Evolutionary conservation across 768 basidiomycete species (phyloP).

Genomic region (Amyloporia xantha): DNA sequence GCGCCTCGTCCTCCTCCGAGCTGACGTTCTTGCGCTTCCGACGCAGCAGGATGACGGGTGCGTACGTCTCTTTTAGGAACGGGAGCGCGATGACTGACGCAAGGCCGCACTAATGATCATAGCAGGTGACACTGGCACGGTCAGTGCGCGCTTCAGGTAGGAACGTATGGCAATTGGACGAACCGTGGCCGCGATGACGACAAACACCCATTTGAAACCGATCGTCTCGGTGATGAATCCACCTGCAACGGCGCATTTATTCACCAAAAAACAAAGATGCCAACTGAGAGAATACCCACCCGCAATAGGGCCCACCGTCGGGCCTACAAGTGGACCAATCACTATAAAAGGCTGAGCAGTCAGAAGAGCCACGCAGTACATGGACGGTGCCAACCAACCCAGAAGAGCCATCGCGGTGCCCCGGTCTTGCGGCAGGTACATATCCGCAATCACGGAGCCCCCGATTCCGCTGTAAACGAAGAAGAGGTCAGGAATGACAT

Average conservation of each 20-base stretch:
- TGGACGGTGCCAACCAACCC: conserved; percentile 17
- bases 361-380: too few species aligned
- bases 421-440: conserved; percentile 55
- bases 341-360: too few species aligned
- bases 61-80: conserved; percentile 66
- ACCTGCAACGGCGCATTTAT: conserved; percentile 47
- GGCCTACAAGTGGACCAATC: conserved; percentile 34
- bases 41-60: conserved; percentile 54
- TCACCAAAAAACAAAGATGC: neutral
- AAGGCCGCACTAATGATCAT: conserved; percentile 29
- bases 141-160: too few species aligned
- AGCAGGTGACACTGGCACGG: too few species aligned
- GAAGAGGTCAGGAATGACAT: too few species aligned
- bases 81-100: conserved; percentile 47
- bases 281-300: conserved; percentile 18
- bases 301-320: conserved; percentile 52
- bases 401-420: conserved; percentile 68
- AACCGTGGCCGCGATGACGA: conserved; percentile 29
- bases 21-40: conserved; percentile 33
- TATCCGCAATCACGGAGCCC: conserved; percentile 27
- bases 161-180: too few species aligned
- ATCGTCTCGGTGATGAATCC: conserved; percentile 55
- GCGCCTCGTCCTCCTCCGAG: conserved; percentile 32
- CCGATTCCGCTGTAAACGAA: neutral
- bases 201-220: conserved; percentile 57